These are phyloP conservation scores for Cardiosporidium cionae DNA, from an alignment of 169 alveolate genomes.

Conservation along the genomic window DNA sequence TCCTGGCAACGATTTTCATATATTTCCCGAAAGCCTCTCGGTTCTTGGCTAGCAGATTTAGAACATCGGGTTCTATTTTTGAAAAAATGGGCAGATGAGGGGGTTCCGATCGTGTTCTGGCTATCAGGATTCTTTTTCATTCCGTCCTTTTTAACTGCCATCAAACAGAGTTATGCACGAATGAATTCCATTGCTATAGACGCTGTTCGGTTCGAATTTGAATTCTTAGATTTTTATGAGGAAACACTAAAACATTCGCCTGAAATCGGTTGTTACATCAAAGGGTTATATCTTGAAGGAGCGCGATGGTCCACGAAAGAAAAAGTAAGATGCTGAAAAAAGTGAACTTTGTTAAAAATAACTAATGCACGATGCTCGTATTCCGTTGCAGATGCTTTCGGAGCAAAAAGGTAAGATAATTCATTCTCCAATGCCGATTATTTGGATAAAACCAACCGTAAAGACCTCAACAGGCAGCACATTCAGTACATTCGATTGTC, in stretches of 20 bases:
- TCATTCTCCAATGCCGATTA: slow-evolving; percentile 25
- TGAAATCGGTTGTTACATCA: slow-evolving; percentile 73
- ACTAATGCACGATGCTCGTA: neutral
- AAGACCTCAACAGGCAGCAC: slow-evolving; percentile 23
- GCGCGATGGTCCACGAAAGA: slow-evolving; percentile 72
- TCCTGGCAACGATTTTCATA: slow-evolving; percentile 71
- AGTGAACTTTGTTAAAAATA: neutral
- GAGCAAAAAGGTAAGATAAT: slow-evolving; percentile 45
- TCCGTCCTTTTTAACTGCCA: slow-evolving; percentile 81
- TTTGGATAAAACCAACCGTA: slow-evolving; percentile 58
- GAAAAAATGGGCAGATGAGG: slow-evolving; percentile 74
- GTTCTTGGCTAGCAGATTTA: slow-evolving; percentile 71
- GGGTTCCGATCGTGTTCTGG: slow-evolving; percentile 77
- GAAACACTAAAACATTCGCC: slow-evolving; percentile 29
- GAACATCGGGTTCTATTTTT: slow-evolving; percentile 66
- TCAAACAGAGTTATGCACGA: slow-evolving; percentile 78
- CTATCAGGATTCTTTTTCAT: slow-evolving; percentile 81
- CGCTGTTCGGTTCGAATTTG: slow-evolving; percentile 66
- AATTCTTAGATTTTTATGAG: slow-evolving; percentile 29
- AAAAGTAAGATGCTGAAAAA: neutral
- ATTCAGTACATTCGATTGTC: slow-evolving; percentile 53
- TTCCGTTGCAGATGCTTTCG: slow-evolving; percentile 39
- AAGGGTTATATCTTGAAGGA: slow-evolving; percentile 83
- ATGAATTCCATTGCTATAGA: slow-evolving; percentile 77
- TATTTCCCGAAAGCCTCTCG: slow-evolving; percentile 77